phyloP scores from a whole-genome alignment of 176 grass and related monocot species.

The Metroxylon sagu region DNA sequence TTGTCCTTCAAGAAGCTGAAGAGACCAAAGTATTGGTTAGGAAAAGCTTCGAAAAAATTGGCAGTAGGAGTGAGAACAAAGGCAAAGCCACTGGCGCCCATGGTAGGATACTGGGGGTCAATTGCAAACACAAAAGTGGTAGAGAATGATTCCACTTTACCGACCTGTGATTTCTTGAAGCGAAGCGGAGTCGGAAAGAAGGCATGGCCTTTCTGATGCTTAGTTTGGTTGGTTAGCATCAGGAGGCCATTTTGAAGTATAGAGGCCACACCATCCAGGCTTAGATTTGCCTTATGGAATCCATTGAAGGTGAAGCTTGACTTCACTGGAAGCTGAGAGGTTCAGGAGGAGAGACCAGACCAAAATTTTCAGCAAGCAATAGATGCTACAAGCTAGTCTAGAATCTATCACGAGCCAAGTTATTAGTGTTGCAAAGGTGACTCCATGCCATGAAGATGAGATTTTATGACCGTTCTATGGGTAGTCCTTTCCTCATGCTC shows the following conservation, averaged over 20 bases:
- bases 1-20: conserved; percentile 10
- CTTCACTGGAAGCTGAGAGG: neutral
- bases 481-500: too few species aligned
- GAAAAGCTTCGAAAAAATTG: conserved; percentile 26
- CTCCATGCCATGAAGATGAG: too few species aligned
- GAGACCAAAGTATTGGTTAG: conserved; percentile 27
- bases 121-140: too few species aligned
- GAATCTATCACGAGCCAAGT: too few species aligned
- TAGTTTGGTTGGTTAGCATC: conserved; percentile 45
- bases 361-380: too few species aligned
- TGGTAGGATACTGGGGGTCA: too few species aligned
- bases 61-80: conserved; percentile 28
- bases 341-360: neutral
- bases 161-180: neutral
- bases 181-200: conserved; percentile 27
- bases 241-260: conserved; percentile 35
- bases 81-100: conserved; percentile 37
- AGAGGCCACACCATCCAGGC: conserved; percentile 16
- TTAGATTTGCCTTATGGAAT: conserved; percentile 18
- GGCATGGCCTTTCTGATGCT: conserved; percentile 25
- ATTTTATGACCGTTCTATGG: too few species aligned
- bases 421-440: too few species aligned
- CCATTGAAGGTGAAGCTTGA: conserved; percentile 33
- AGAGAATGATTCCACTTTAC: too few species aligned
- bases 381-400: too few species aligned